These are phyloP conservation scores for Microthlaspi erraticum DNA, from an alignment of 345 rosid species.

Conservation along the genomic window DNA sequence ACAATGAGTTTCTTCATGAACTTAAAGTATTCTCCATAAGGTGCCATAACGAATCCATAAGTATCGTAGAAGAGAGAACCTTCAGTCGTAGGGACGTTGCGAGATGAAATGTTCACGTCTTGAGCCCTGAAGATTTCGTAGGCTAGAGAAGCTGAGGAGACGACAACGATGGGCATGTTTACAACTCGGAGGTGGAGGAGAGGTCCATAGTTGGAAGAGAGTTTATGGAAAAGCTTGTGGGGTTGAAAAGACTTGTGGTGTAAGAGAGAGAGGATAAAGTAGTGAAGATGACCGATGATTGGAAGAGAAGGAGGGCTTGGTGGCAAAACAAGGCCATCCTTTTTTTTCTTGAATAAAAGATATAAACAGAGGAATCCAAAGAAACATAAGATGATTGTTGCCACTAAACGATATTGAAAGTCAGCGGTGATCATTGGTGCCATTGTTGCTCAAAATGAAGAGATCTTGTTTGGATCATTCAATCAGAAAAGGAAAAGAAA, in stretches of 20 bases:
- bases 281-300: conserved; percentile 18
- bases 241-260: not conserved
- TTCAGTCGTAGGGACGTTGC: not conserved
- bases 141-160: conserved; percentile 7
- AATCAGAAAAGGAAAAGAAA: too few species aligned
- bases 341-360: not conserved
- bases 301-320: conserved; percentile 12
- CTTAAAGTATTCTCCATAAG: conserved; percentile 2
- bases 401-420: not conserved
- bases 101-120: conserved; percentile 16
- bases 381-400: not conserved
- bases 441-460: not conserved
- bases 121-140: not conserved
- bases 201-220: conserved; percentile 13
- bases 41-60: conserved; percentile 6
- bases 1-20: conserved; percentile 16
- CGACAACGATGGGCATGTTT: not conserved
- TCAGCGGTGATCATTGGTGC: not conserved
- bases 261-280: not conserved
- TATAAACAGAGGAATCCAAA: not conserved
- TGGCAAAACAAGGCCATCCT: not conserved
- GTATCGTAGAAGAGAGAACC: not conserved
- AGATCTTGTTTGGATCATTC: not conserved
- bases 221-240: not conserved
- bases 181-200: not conserved